A percentile compares a stretch with the other conserved stretches of the same genome.
Conservation (phyloP, 805 yeast species). For the Sugiyamaella floridensis region DNA sequence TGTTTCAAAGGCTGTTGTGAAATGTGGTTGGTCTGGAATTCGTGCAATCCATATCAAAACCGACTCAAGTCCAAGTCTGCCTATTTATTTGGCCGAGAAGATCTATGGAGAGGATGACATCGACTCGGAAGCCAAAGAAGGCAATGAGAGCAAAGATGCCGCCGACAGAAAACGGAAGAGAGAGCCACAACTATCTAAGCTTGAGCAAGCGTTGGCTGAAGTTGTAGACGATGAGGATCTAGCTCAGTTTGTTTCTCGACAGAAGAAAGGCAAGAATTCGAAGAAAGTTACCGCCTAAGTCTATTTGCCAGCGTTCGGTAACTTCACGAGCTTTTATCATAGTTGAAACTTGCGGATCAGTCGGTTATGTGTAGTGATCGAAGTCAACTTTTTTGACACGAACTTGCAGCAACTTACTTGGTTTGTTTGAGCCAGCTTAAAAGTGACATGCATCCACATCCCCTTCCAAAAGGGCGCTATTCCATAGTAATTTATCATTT, state of each 20-base stretch:
- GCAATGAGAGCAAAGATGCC: conserved; percentile 28
- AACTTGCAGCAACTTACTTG: no score
- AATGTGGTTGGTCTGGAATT: conserved; percentile 27
- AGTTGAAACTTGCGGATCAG: no score
- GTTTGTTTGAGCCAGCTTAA: no score
- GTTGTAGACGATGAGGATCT: conserved; percentile 71
- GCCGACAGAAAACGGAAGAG: conserved; percentile 24
- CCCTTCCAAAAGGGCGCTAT: no score
- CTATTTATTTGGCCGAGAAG: conserved; percentile 64
- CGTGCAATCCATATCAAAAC: conserved; percentile 57
- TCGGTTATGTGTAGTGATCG: no score
- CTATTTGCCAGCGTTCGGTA: no score
- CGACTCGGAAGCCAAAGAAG: conserved; percentile 25
- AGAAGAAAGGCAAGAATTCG: conserved; percentile 5
- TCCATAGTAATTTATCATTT: no score
- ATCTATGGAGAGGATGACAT: conserved; percentile 45
- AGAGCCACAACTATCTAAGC: conserved; percentile 42
- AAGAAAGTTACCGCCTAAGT: not conserved
- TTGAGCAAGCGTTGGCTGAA: conserved; percentile 77
- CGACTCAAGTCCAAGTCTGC: conserved; percentile 70
- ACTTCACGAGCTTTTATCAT: no score
- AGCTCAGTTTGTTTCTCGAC: conserved; percentile 28
- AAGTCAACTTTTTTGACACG: no score
- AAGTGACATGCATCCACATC: no score
- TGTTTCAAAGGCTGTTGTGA: conserved; percentile 20